Evolutionary conservation across 2,329 filamentous ascomycete species (phyloP).

Genomic region (Calonectria ilicicola): DNA sequence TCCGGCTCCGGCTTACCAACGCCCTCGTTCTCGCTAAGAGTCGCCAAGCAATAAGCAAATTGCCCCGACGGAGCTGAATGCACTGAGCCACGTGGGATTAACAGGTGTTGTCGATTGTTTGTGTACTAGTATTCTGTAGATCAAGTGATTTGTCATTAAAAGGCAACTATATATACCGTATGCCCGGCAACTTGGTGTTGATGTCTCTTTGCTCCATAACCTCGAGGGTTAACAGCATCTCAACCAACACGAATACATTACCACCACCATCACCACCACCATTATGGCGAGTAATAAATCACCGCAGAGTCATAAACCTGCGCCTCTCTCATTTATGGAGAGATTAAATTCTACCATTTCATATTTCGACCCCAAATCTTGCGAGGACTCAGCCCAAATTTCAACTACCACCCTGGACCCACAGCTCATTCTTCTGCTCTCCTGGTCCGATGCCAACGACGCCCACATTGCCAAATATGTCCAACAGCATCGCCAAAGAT

Average conservation of each 20-base stretch:
- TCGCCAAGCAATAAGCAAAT: background rate
- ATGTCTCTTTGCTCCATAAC: background rate
- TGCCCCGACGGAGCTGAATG: background rate
- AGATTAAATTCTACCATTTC: constrained; percentile 51
- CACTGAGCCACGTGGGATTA: background rate
- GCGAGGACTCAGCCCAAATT: background rate
- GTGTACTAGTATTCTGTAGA: too few species aligned
- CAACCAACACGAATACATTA: background rate
- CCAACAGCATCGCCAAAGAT: constrained; percentile 56
- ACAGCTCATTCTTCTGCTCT: constrained; percentile 59
- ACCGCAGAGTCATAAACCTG: background rate
- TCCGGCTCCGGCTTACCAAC: background rate
- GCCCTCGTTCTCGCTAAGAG: background rate
- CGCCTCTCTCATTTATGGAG: constrained; percentile 50
- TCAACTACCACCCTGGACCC: constrained; percentile 45
- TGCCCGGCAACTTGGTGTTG: too few species aligned
- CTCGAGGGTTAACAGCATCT: background rate
- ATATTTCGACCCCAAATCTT: constrained; percentile 41
- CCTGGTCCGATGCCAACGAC: constrained; percentile 65
- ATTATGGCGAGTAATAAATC: background rate
- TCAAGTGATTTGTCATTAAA: too few species aligned
- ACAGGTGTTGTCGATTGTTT: too few species aligned
- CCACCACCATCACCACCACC: background rate
- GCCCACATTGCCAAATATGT: constrained; percentile 65
- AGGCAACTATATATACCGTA: background rate